These are phyloP conservation scores for Cardiospermum halicacabum DNA, from an alignment of 345 rosid species.

Conservation along the genomic window DNA sequence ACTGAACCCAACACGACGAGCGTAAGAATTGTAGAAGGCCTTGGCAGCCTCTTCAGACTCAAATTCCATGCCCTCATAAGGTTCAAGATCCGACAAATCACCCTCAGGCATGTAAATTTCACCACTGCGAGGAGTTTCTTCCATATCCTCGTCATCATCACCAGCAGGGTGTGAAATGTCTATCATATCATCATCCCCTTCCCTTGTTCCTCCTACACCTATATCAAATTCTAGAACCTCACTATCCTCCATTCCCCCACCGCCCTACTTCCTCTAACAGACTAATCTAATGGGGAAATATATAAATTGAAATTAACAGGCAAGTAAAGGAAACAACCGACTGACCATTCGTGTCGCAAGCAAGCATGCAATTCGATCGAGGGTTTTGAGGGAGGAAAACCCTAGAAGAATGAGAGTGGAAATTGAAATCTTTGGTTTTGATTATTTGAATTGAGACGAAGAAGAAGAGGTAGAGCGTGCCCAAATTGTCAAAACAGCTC, in stretches of 20 bases:
- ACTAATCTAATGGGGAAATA: neutral
- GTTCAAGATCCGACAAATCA: slow-evolving; percentile 40
- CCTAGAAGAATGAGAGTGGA: neutral
- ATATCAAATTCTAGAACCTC: slow-evolving; percentile 50
- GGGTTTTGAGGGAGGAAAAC: neutral
- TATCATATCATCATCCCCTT: slow-evolving; percentile 26
- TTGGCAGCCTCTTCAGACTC: slow-evolving; percentile 55
- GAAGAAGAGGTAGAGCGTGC: no score
- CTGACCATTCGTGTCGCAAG: no score
- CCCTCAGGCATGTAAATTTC: slow-evolving; percentile 32
- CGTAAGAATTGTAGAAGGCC: slow-evolving; percentile 46
- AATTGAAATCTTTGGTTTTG: neutral
- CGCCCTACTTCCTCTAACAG: neutral
- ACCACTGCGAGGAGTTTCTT: slow-evolving; percentile 16
- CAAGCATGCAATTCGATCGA: neutral
- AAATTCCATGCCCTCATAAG: slow-evolving; percentile 47
- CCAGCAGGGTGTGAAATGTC: slow-evolving; percentile 29
- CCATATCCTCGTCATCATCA: slow-evolving; percentile 35
- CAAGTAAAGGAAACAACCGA: slow-evolving; percentile 5
- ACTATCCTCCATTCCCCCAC: slow-evolving; percentile 45
- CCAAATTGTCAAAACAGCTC: no score
- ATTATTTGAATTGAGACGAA: no score
- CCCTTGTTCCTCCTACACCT: slow-evolving; percentile 32
- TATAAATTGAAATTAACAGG: neutral
- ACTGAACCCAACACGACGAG: slow-evolving; percentile 50